Percentiles rank a stretch among this genome's conserved stretches.
phyloP scores from a whole-genome alignment of 1,284 basidiomycete species.

The Bjerkandera adusta region DNA sequence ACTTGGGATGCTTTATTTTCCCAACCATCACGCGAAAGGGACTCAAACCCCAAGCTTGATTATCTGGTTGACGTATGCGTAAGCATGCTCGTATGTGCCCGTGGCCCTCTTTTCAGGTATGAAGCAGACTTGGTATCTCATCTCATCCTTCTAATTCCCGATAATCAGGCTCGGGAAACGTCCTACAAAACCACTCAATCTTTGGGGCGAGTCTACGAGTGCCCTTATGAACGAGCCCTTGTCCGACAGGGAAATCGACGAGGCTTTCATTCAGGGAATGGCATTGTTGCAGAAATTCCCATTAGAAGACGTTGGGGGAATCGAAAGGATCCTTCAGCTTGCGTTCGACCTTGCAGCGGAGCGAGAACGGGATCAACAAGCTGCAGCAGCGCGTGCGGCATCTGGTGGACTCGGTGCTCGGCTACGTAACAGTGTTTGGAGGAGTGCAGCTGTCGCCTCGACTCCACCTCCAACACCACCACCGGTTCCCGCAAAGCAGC shows the following conservation, averaged over 20 bases:
- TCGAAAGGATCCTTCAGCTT: conserved; percentile 67
- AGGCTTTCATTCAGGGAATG: conserved; percentile 67
- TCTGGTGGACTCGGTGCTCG: conserved; percentile 50
- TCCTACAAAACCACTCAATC: conserved; percentile 39
- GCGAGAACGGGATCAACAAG: conserved; percentile 40
- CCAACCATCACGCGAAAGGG: conserved; percentile 50
- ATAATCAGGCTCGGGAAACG: conserved; percentile 51
- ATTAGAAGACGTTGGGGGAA: conserved; percentile 59
- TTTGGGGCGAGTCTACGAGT: conserved; percentile 53
- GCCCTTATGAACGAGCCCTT: conserved; percentile 41
- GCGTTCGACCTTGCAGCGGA: conserved; percentile 56
- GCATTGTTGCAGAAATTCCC: conserved; percentile 63
- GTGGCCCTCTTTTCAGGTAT: conserved; percentile 55
- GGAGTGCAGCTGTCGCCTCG: conserved; percentile 36
- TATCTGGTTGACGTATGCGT: conserved; percentile 66
- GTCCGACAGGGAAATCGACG: conserved; percentile 51
- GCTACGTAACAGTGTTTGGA: conserved; percentile 65
- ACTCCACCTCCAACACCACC: neutral
- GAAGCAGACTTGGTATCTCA: conserved; percentile 20
- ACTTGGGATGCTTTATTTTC: conserved; percentile 74
- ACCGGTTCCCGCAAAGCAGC: conserved; percentile 6
- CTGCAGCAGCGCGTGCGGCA: conserved; percentile 25
- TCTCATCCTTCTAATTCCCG: neutral
- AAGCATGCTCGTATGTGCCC: conserved; percentile 61
- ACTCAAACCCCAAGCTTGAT: conserved; percentile 61